Conservation (phyloP, 176 grass and related monocot species). For the Oryza longistaminata region DNA sequence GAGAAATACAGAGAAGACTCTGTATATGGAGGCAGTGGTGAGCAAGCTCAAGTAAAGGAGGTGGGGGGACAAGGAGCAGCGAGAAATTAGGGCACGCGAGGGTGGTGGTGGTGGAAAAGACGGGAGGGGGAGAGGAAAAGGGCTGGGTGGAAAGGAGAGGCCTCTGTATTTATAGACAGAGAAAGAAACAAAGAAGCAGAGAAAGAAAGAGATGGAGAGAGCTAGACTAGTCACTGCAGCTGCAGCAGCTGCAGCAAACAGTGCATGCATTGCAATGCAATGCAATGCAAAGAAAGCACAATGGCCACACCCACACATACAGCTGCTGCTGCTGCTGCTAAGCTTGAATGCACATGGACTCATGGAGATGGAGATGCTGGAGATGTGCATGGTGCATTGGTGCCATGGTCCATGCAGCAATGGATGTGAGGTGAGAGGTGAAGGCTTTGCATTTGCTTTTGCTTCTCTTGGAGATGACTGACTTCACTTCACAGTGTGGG, state of each 20-base stretch:
- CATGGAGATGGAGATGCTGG: neutral
- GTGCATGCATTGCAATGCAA: neutral
- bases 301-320: neutral
- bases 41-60: neutral
- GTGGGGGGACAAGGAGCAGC: conserved; percentile 44
- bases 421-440: neutral
- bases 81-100: conserved; percentile 67
- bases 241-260: neutral
- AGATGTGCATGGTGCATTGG: neutral
- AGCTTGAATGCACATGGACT: conserved; percentile 1
- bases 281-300: neutral
- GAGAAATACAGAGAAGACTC: neutral
- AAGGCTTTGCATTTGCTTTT: neutral
- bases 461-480: neutral
- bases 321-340: neutral
- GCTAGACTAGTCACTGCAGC: neutral
- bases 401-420: neutral
- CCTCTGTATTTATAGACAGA: conserved; percentile 53
- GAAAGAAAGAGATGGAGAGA: neutral
- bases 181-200: neutral
- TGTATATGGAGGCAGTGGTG: neutral
- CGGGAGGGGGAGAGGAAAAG: conserved; percentile 40
- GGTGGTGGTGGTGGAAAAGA: conserved; percentile 27
- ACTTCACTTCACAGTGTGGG: conserved; percentile 52
- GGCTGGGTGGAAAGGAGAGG: conserved; percentile 27